Evolutionary conservation across 225 moss, liverwort and hornwort genomes (phyloP), one percentile per base, ranked within the genome.

Genomic region (Pseudoscleropodium purum): DNA sequence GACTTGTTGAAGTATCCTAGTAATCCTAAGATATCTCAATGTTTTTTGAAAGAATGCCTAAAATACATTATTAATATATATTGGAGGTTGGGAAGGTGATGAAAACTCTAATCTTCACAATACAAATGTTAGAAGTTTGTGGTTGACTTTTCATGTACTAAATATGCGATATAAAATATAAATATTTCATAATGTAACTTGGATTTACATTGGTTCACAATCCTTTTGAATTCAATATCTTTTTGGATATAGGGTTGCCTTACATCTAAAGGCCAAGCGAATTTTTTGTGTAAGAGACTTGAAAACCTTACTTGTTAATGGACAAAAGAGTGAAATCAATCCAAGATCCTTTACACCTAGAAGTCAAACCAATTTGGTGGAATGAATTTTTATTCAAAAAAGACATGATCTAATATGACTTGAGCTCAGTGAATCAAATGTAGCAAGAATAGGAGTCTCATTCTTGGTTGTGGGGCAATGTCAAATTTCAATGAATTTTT

Each of bases 31-130:
- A 45, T 18, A 47, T 74, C 18, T 74, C 11, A 43, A 45, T 74
- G 29, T 18, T 74, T 73, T 26, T 73, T 18, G 30, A 45, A 74
- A 47, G 11, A 45, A 74, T 74, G 18, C 18, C 6, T 11, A 74
- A 74, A 11, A 30, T 10, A 29, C 10, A 45, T 30, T 29, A 29
- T 74, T 74, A 6, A 11, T 45, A 73, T 74, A 29, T 45, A 17
- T 0, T 30, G 0, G 18, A 29, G 4, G n/a, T n/a, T n/a, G n/a
- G 6, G 6, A 43, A 74, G 30, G 29, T 18, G 18, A 74, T 0
- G 18, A 4, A 18, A 45, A 30, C 6, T 45, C 6, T 5, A 29
- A 45, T 30, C 45, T 74, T 29, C 3, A 74, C 10, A 10, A 11
- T 5, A 10, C 45, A 29, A 74, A 45, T 45, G 6, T 74, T 45